These are phyloP conservation scores for Poa pratensis DNA, from an alignment of 176 grass and related monocot species.

Conservation along the genomic window DNA sequence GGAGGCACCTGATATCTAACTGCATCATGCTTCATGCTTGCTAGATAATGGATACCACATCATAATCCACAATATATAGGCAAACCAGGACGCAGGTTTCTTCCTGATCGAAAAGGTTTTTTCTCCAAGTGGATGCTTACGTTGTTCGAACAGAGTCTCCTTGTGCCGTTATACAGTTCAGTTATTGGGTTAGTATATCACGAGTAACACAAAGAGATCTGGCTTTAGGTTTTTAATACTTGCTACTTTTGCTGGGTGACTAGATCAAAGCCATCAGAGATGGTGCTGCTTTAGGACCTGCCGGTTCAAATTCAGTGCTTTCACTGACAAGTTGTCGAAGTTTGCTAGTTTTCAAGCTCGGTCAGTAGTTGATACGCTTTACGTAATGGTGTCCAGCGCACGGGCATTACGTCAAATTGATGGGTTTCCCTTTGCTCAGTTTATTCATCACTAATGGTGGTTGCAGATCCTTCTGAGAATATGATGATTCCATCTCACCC, in stretches of 20 bases:
- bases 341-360: conserved; percentile 1
- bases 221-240: conserved; percentile 18
- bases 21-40: conserved; percentile 14
- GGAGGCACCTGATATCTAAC: conserved; percentile 15
- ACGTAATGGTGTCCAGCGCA: conserved; percentile 56
- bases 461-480: neutral
- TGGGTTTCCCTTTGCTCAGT: conserved; percentile 17
- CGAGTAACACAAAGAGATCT: conserved; percentile 5
- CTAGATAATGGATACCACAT: conserved; percentile 40
- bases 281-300: neutral
- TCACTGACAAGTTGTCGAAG: neutral
- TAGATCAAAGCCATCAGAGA: neutral
- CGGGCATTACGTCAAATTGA: conserved; percentile 2
- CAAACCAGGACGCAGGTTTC: conserved; percentile 13
- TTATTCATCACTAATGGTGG: conserved; percentile 15
- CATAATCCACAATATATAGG: conserved; percentile 39
- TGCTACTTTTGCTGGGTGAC: conserved; percentile 23
- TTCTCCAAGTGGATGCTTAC: conserved; percentile 42
- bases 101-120: neutral
- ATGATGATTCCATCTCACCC: neutral
- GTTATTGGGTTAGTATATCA: conserved; percentile 28
- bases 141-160: conserved; percentile 24
- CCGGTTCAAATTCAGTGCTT: neutral
- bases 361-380: conserved; percentile 40
- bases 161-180: conserved; percentile 21